phyloP scores from a whole-genome alignment of 2,329 filamentous ascomycete species.

The Zarea fungicola region DNA sequence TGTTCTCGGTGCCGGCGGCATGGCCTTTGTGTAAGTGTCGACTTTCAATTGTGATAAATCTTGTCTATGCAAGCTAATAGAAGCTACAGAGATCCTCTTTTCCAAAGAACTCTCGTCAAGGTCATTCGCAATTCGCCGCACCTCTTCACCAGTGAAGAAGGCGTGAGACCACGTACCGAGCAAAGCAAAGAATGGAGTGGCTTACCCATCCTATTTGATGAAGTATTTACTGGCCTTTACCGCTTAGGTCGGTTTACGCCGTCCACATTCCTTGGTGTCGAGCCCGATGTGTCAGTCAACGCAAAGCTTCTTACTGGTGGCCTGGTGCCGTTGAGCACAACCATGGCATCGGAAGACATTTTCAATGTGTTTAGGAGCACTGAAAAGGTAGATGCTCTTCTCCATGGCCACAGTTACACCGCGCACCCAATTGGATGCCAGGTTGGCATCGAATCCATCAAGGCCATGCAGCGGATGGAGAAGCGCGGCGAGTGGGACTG shows the following conservation, averaged over 20 bases:
- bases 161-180: slow-evolving; percentile 9
- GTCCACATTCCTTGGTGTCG: slow-evolving; percentile 60
- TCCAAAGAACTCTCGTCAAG: slow-evolving; percentile 66
- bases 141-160: slow-evolving; percentile 41
- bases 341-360: slow-evolving; percentile 67
- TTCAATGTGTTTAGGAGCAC: slow-evolving; percentile 66
- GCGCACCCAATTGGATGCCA: slow-evolving; percentile 77
- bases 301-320: slow-evolving; percentile 82
- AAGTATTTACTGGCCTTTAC: slow-evolving; percentile 83
- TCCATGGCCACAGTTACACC: slow-evolving; percentile 85
- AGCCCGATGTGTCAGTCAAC: slow-evolving; percentile 73
- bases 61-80: slow-evolving; percentile 12
- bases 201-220: slow-evolving; percentile 75
- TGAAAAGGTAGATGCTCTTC: slow-evolving; percentile 71
- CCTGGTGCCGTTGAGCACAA: slow-evolving; percentile 70
- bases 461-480: slow-evolving; percentile 56
- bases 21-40: slow-evolving; percentile 65
- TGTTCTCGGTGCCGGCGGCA: slow-evolving; percentile 75
- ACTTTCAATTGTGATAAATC: background rate
- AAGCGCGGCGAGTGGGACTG: slow-evolving; percentile 49
- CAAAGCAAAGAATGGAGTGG: slow-evolving; percentile 55
- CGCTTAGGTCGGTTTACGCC: slow-evolving; percentile 69
- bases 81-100: slow-evolving; percentile 66
- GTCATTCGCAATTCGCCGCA: slow-evolving; percentile 56
- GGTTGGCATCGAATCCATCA: slow-evolving; percentile 65